Evolutionary conservation across 768 basidiomycete genomes (phyloP), one percentile per base, ranked within the genome.

Genomic region (Leccinum variicolor): DNA sequence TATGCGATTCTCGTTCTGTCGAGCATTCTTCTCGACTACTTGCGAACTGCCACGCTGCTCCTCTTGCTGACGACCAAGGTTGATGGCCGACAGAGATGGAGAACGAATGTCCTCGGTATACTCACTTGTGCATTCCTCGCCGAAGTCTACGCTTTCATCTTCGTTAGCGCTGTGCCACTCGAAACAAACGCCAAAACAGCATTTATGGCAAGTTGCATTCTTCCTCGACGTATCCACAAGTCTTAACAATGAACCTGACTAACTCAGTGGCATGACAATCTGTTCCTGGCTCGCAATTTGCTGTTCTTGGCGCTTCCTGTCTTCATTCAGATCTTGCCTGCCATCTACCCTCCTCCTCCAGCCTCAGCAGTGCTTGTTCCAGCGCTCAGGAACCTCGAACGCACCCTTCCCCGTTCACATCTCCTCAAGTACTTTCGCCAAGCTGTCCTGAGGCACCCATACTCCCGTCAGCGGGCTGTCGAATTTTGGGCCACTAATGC

Each of bases 261-360:
- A 21, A 55, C 17, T 14, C 51, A 90, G 89, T 86, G 84, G 84
- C 85, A 89, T 71, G 87, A 90, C 67, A 74, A 66, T 26, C 71
- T 86, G 36, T 79, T 81, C 66, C 66, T 77, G 50, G 59, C 72
- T 33, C 87, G 89, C n/a, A 80, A 81, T 53, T 26, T 76, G 2
- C 68, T 87, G 53, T 86, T 90, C 72, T 74, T 89, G 55, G 7
- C 77, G 29, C 74, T 90, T 3, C 85, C 87, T 5, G 60, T 83
- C 26, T 34, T 81, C 52, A 65, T 84, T 10, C 77, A 80, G 66
- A 61, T 75, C 51, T 53, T 76, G 6, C 77, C 82, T 5, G 76
- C 75, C 19, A 50, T 69, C 4, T 59, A 69, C 8, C 63, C 65
- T 1, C 63, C 73, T 59, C 61, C 67, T 55, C 64, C 66, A 62